phyloP scores from a whole-genome alignment of 257 asterid species.

The Coffea canephora region DNA sequence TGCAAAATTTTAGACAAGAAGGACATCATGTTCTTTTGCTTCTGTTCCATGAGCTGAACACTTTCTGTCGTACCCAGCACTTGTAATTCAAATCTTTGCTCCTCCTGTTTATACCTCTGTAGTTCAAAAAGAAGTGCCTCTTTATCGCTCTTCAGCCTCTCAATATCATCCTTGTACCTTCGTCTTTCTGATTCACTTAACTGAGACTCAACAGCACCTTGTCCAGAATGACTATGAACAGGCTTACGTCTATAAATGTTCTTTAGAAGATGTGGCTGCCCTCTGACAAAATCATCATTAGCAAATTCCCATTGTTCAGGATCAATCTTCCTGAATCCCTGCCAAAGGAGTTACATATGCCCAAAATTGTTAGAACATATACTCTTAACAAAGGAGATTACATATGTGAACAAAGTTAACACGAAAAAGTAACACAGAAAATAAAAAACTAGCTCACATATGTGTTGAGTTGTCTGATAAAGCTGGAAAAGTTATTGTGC shows the following conservation, averaged over 20 bases:
- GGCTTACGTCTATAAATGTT: constrained; percentile 89
- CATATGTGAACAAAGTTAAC: background rate
- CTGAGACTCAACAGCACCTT: constrained; percentile 39
- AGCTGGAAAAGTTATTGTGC: constrained; percentile 94
- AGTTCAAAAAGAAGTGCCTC: constrained; percentile 50
- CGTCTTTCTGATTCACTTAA: constrained; percentile 65
- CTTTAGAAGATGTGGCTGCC: constrained; percentile 70
- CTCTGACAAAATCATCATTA: constrained; percentile 73
- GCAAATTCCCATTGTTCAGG: constrained; percentile 95
- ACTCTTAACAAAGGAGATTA: background rate
- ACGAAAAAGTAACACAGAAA: background rate
- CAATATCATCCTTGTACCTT: constrained; percentile 59
- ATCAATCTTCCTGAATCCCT: constrained; percentile 92
- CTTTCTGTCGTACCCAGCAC: constrained; percentile 44
- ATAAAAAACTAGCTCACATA: constrained; percentile 48
- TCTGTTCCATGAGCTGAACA: constrained; percentile 41
- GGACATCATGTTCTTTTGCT: constrained; percentile 52
- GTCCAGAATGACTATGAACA: constrained; percentile 84
- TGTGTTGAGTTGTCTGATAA: constrained; percentile 86
- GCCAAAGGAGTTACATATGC: constrained; percentile 7
- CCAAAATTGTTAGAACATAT: constrained; percentile 2
- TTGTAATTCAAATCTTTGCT: constrained; percentile 43
- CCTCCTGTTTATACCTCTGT: constrained; percentile 52
- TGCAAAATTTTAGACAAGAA: constrained; percentile 43
- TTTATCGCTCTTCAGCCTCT: constrained; percentile 54